phyloP scores from a whole-genome alignment of 345 rosid species.

The Camelina neglecta region DNA sequence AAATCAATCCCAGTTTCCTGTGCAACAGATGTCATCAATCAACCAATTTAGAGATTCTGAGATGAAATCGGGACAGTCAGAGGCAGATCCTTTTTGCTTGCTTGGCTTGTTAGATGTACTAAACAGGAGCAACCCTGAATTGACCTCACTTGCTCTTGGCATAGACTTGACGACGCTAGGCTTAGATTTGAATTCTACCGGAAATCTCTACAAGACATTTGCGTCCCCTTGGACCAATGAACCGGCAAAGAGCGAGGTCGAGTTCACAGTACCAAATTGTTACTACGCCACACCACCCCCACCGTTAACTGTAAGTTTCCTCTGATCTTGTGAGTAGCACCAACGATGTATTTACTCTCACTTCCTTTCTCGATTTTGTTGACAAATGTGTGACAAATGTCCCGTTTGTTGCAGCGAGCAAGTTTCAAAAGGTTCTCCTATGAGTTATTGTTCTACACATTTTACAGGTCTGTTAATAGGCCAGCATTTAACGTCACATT shows the following conservation, averaged over 20 bases:
- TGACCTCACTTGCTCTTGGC: conserved; percentile 85
- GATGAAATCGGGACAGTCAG: conserved; percentile 71
- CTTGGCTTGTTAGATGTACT: conserved; percentile 81
- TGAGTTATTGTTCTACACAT: conserved; percentile 81
- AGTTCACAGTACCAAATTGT: conserved; percentile 89
- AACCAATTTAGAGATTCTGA: conserved; percentile 91
- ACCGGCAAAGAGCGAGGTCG: conserved; percentile 91
- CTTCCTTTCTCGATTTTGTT: background rate
- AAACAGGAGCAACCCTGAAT: conserved; percentile 79
- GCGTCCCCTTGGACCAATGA: conserved; percentile 99
- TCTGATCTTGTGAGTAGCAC: conserved; percentile 4
- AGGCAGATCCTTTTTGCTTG: conserved; percentile 80
- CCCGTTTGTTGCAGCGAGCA: conserved; percentile 67
- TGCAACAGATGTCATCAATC: conserved; percentile 84
- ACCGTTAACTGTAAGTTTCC: conserved; percentile 62
- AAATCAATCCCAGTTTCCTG: conserved; percentile 84
- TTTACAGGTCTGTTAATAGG: conserved; percentile 70
- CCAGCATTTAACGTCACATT: background rate
- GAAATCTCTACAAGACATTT: conserved; percentile 95
- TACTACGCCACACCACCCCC: conserved; percentile 93
- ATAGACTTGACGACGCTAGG: conserved; percentile 95
- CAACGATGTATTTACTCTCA: conserved; percentile 5
- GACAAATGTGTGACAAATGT: background rate
- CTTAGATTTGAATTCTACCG: conserved; percentile 85
- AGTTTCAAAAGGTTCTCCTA: conserved; percentile 74